phyloP scores from a whole-genome alignment of 148 eudicot genomes.

The Silene latifolia region DNA sequence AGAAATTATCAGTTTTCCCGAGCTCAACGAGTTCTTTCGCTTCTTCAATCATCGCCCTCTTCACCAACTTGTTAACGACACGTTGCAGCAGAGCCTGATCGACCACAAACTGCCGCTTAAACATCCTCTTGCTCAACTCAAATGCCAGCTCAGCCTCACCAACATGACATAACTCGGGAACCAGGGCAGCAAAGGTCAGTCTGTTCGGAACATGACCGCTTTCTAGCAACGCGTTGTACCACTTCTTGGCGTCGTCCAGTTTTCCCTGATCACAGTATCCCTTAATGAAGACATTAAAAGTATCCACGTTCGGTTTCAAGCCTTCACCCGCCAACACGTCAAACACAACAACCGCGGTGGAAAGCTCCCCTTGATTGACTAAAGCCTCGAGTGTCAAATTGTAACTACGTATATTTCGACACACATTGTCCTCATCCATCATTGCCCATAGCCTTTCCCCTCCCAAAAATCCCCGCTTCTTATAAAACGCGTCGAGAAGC shows the following conservation, averaged over 20 bases:
- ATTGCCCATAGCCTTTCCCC: conserved; percentile 19
- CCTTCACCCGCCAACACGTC: conserved; percentile 11
- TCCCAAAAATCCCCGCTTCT: conserved; percentile 14
- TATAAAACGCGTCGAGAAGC: conserved; percentile 23
- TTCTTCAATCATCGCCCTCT: conserved; percentile 12
- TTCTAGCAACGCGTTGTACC: conserved; percentile 12
- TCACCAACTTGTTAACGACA: conserved; percentile 15
- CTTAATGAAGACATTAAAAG: conserved; percentile 21
- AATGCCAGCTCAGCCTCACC: conserved; percentile 20
- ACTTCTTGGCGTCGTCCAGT: conserved; percentile 2
- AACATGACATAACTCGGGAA: conserved; percentile 8
- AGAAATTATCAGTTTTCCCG: conserved; percentile 14
- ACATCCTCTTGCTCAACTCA: conserved; percentile 24
- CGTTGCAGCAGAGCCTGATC: conserved; percentile 19
- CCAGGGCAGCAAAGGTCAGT: conserved; percentile 16
- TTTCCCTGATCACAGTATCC: conserved; percentile 19
- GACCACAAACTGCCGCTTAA: conserved; percentile 20
- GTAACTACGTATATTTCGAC: too few species aligned
- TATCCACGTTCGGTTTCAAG: conserved; percentile 4
- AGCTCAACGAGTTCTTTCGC: conserved; percentile 22
- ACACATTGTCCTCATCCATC: conserved; percentile 7
- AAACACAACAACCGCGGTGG: conserved; percentile 12
- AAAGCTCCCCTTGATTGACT: conserved; percentile 8
- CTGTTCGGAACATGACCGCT: conserved; percentile 3
- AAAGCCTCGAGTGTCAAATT: neutral